These are phyloP conservation scores for Aspergillus persii DNA, from an alignment of 2,329 filamentous ascomycete genomes.

Conservation along the genomic window DNA sequence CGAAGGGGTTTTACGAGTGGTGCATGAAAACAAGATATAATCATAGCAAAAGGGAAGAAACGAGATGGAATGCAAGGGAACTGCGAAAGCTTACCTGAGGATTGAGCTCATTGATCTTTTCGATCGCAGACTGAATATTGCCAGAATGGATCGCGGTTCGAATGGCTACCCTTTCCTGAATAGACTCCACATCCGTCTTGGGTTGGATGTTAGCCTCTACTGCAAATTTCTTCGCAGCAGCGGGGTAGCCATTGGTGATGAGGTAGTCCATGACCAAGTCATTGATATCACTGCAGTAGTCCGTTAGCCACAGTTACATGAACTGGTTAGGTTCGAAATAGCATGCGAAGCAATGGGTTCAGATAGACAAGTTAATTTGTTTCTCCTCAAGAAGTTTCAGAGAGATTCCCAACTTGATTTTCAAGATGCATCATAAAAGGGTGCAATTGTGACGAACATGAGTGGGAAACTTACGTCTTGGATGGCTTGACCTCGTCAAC, in stretches of 20 bases:
- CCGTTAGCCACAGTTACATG: constrained; percentile 29
- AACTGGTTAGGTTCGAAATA: constrained; percentile 4
- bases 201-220: constrained; percentile 84
- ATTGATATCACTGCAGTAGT: constrained; percentile 76
- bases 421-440: constrained; percentile 67
- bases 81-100: constrained; percentile 70
- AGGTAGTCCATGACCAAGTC: constrained; percentile 94
- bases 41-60: constrained; percentile 63
- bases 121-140: constrained; percentile 80
- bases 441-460: not conserved
- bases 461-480: constrained; percentile 70
- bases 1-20: constrained; percentile 89
- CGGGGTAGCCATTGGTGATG: constrained; percentile 90
- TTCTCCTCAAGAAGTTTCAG: constrained; percentile 92
- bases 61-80: not conserved
- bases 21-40: constrained; percentile 98
- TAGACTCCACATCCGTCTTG: constrained; percentile 68
- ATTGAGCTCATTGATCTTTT: constrained; percentile 83
- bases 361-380: constrained; percentile 76
- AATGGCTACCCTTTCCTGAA: constrained; percentile 77
- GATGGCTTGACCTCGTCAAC: constrained; percentile 81
- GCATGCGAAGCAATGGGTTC: constrained; percentile 43
- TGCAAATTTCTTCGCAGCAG: constrained; percentile 89
- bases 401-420: constrained; percentile 99
- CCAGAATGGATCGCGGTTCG: constrained; percentile 81